phyloP scores from a whole-genome alignment of 805 yeast genomes.

The Wickerhamomyces canadensis region DNA sequence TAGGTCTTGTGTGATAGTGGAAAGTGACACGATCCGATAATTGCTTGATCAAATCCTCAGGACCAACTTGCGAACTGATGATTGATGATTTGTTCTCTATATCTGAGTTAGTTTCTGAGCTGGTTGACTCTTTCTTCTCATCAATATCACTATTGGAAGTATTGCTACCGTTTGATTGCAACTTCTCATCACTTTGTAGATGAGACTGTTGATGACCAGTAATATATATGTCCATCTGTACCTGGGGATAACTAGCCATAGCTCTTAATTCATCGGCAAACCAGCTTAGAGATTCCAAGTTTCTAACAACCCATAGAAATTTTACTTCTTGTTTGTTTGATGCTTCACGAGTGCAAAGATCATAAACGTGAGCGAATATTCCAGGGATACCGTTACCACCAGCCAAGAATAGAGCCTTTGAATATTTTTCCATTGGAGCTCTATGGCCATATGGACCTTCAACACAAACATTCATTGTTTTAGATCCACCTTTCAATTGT shows the following conservation, averaged over 20 bases:
- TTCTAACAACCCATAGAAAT: conserved; percentile 61
- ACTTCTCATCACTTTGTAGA: neutral
- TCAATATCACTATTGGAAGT: neutral
- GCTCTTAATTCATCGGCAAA: conserved; percentile 35
- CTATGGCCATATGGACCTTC: conserved; percentile 58
- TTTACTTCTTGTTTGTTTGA: conserved; percentile 29
- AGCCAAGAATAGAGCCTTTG: conserved; percentile 35
- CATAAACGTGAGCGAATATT: conserved; percentile 35
- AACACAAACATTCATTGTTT: conserved; percentile 29
- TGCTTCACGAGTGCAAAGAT: conserved; percentile 17
- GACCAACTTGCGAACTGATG: conserved; percentile 2
- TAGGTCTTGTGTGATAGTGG: conserved; percentile 40
- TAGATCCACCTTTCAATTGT: conserved; percentile 26
- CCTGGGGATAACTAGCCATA: conserved; percentile 19
- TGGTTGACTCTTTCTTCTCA: conserved; percentile 18
- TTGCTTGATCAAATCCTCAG: neutral
- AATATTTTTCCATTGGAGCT: conserved; percentile 31
- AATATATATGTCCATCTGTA: conserved; percentile 28
- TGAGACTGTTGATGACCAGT: conserved; percentile 24
- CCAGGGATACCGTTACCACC: conserved; percentile 50
- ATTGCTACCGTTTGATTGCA: too few relatives aligned
- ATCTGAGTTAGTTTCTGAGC: conserved; percentile 1
- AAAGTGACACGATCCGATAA: conserved; percentile 24
- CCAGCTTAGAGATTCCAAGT: conserved; percentile 43
- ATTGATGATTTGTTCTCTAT: conserved; percentile 2